phyloP scores from a whole-genome alignment of 176 grass and related monocot species.

The Paspalum notatum region DNA sequence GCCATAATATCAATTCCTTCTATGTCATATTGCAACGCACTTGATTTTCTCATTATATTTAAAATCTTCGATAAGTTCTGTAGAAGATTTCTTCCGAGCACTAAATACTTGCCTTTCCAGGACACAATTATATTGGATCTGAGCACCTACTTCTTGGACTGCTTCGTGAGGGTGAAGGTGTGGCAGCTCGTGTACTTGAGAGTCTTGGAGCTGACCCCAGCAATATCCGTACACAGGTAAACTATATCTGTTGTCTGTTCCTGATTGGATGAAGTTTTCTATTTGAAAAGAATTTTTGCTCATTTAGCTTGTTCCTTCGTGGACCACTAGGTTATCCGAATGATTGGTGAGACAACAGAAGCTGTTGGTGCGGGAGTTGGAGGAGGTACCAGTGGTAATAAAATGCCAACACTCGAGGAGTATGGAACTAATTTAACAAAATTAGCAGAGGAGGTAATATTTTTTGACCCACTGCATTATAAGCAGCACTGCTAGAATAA shows the following conservation, averaged over 20 bases:
- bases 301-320: constrained; percentile 31
- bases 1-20: neutral
- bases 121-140: constrained; percentile 97
- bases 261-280: neutral
- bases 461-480: constrained; percentile 4
- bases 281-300: neutral
- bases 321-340: constrained; percentile 76
- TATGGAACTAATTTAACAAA: constrained; percentile 97
- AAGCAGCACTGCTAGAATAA: neutral
- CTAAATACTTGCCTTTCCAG: constrained; percentile 52
- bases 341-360: constrained; percentile 95
- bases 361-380: constrained; percentile 36
- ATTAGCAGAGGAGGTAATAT: constrained; percentile 87
- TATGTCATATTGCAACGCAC: neutral
- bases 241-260: constrained; percentile 36
- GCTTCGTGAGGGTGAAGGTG: constrained; percentile 92
- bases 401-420: constrained; percentile 98
- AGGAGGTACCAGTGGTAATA: constrained; percentile 84
- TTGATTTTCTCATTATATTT: constrained; percentile 25
- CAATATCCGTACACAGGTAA: constrained; percentile 88
- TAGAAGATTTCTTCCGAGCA: constrained; percentile 34
- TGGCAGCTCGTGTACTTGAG: constrained; percentile 85
- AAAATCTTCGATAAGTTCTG: neutral
- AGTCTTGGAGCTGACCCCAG: constrained; percentile 85
- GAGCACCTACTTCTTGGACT: constrained; percentile 97